Base-by-base conservation (phyloP, 2,329 filamentous ascomycete genomes). In the Aschersonia sp. region DNA sequence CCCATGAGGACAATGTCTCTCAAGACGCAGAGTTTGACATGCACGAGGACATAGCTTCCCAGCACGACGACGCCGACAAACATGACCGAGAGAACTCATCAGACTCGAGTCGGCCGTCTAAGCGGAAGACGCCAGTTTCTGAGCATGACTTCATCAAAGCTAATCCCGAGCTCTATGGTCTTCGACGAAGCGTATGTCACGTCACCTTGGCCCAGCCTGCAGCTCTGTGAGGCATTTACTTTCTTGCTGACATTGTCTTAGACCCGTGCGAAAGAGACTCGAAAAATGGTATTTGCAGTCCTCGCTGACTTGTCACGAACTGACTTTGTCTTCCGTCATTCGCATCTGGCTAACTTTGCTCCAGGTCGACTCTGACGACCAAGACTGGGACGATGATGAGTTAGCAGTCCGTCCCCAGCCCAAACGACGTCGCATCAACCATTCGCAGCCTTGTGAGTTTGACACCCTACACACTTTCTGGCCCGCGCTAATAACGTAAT, bases 101-200 rank as follows among this genome's bases (percentile, higher is more conserved):
- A 58, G 82, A 82, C 57, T 85, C 83, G 43, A 75, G 74, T 53
- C 75, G 80, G 60, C 77, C 75, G 45, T 66, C 74, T 51, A 95
- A 95, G 73, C 84, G 89, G 66, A 84, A 86, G 68, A 66, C 73
- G 54, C 64, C 73, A 60, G 62, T 77, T 40, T 80, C 83, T 46
- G 85, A 92, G 57, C 84, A 92, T 50, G 82, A 89, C 44, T 89
- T 82, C 60, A 95, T 97, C 57, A 77, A 83, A 58, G 85, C 87
- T 60, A 94, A 98, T 59, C 92, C 92, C 43, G 89, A 95, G 67
- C 73, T 98, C 6, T 98, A 97, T 70, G 92, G 92, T 45, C 74
- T 98, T 55, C 81, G 92, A 57, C 80, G 92, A 69, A 98, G 92
- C 71, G 89, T 92, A 82, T 53, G 84, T 67, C 31, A 54, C 56